Evolutionary conservation across 176 grass and related monocot species (phyloP).

Genomic region (Raddia distichophylla): DNA sequence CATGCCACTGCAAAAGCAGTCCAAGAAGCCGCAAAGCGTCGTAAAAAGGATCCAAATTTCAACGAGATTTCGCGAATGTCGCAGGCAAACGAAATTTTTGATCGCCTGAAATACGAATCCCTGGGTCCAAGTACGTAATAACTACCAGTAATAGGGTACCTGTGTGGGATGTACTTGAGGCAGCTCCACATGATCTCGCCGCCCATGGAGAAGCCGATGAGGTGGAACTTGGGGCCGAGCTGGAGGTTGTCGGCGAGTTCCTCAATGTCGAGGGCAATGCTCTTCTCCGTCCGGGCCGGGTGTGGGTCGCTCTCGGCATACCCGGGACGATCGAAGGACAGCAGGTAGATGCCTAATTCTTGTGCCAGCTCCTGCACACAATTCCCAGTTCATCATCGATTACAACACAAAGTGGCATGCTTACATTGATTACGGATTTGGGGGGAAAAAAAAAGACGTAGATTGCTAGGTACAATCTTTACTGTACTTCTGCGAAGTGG

Average conservation of each 20-base stretch:
- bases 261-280: constrained; percentile 57
- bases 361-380: constrained; percentile 45
- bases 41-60: too few species aligned
- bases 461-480: neutral
- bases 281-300: constrained; percentile 50
- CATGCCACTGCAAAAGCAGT: too few species aligned
- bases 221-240: constrained; percentile 59
- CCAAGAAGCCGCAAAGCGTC: too few species aligned
- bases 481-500: neutral
- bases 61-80: too few species aligned
- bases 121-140: too few species aligned
- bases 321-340: constrained; percentile 67
- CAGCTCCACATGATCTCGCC: constrained; percentile 69
- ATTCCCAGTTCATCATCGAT: neutral
- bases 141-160: constrained; percentile 15
- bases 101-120: too few species aligned
- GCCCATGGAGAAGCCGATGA: constrained; percentile 60
- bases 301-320: constrained; percentile 71
- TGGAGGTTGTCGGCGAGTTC: constrained; percentile 67
- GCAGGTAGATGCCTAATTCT: constrained; percentile 56
- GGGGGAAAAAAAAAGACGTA: neutral
- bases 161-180: constrained; percentile 65
- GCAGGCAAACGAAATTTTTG: too few species aligned
- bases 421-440: neutral
- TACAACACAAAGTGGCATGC: neutral